phyloP scores from a whole-genome alignment of 345 rosid genomes.

The Populus ilicifolia region DNA sequence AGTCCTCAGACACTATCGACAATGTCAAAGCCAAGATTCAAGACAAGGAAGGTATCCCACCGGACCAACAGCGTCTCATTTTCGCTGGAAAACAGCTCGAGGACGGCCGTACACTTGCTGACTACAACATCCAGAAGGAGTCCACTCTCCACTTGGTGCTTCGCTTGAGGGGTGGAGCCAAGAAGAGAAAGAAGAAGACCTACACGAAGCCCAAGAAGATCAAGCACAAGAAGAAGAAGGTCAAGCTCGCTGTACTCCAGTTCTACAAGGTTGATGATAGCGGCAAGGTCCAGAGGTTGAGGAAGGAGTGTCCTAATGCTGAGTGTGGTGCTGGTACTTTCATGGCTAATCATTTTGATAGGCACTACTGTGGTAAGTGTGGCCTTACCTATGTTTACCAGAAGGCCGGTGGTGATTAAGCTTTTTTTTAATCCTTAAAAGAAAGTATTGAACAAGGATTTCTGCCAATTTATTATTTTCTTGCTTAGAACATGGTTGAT shows the following conservation, averaged over 20 bases:
- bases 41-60: constrained; percentile 2
- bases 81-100: background rate
- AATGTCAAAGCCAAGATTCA: constrained; percentile 5
- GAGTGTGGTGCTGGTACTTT: constrained; percentile 17
- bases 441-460: background rate
- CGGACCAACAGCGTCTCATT: background rate
- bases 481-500: background rate
- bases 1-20: constrained; percentile 6
- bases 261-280: constrained; percentile 3
- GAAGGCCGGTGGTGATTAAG: constrained; percentile 12
- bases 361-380: constrained; percentile 18
- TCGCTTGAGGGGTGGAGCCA: constrained; percentile 14
- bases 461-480: background rate
- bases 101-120: background rate
- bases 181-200: constrained; percentile 12
- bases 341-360: constrained; percentile 16
- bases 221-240: constrained; percentile 11
- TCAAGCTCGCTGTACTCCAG: constrained; percentile 5
- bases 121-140: constrained; percentile 18
- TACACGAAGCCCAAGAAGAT: constrained; percentile 8
- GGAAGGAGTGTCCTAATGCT: constrained; percentile 4
- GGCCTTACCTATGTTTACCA: constrained; percentile 15
- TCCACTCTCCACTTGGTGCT: constrained; percentile 21
- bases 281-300: constrained; percentile 6
- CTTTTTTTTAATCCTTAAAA: background rate